phyloP scores from a whole-genome alignment of 2,329 filamentous ascomycete genomes.

The Aspergillus jensenii region DNA sequence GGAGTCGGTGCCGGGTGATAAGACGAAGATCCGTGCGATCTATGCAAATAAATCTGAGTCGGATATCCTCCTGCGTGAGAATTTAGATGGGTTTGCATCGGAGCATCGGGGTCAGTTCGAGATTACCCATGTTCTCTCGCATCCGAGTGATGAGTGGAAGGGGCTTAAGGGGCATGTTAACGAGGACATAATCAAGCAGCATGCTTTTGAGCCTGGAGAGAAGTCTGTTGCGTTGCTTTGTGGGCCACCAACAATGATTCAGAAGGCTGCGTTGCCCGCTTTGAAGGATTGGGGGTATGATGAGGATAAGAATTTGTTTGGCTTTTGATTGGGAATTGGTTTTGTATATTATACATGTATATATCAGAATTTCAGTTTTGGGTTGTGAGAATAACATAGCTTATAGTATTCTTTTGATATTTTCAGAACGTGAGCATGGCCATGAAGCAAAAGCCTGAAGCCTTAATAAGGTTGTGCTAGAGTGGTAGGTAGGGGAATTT shows the following conservation, averaged over 20 bases:
- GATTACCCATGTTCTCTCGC: slow-evolving; percentile 14
- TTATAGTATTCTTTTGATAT: too few species aligned
- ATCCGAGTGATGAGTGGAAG: slow-evolving; percentile 9
- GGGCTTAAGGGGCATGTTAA: slow-evolving; percentile 14
- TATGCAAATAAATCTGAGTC: slow-evolving; percentile 9
- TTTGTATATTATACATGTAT: neutral
- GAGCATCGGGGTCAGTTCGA: slow-evolving; percentile 10
- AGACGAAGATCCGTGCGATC: slow-evolving; percentile 35
- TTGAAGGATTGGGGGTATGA: slow-evolving; percentile 48
- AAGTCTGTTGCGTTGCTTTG: slow-evolving; percentile 46
- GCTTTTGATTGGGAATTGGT: slow-evolving; percentile 18
- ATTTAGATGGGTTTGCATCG: slow-evolving; percentile 10
- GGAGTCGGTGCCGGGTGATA: slow-evolving; percentile 34
- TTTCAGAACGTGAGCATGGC: too few species aligned
- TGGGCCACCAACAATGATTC: slow-evolving; percentile 53
- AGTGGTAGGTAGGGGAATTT: too few species aligned
- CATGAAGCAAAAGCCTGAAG: too few species aligned
- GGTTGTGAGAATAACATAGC: too few species aligned
- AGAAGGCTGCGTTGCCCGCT: slow-evolving; percentile 52
- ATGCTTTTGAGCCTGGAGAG: slow-evolving; percentile 34
- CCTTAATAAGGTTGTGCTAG: too few species aligned
- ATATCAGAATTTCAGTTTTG: too few species aligned
- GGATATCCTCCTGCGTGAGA: slow-evolving; percentile 13
- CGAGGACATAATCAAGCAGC: slow-evolving; percentile 7
- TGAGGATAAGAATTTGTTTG: slow-evolving; percentile 48